A percentile compares a stretch with the other conserved stretches of the same genome.
Evolutionary conservation across 2,329 filamentous ascomycete species (phyloP).

Genomic region (Pseudogymnoascus verrucosus): DNA sequence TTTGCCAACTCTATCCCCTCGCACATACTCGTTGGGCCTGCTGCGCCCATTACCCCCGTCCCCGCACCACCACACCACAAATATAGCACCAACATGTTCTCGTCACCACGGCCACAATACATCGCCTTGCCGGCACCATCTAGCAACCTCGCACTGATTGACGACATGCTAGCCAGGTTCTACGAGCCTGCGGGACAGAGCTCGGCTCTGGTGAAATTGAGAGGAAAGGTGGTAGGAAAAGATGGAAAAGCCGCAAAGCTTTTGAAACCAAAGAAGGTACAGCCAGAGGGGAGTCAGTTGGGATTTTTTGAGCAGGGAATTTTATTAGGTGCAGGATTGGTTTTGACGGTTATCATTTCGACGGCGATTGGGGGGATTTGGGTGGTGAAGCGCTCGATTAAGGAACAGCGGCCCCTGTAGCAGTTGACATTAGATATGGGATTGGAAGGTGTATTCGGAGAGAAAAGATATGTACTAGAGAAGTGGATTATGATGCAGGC

Average conservation of each 20-base stretch:
- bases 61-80: conserved; percentile 25
- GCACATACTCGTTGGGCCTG: conserved; percentile 24
- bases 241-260: not conserved
- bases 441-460: no score
- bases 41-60: conserved; percentile 26
- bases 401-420: not conserved
- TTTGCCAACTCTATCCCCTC: conserved; percentile 13
- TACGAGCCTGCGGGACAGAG: not conserved
- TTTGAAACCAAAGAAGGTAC: conserved; percentile 10
- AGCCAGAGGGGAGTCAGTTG: conserved; percentile 29
- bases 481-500: no score
- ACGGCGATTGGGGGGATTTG: not conserved
- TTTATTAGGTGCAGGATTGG: not conserved
- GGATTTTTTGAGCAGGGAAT: conserved; percentile 42
- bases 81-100: conserved; percentile 38
- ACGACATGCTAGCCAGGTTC: not conserved
- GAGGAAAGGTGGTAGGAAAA: not conserved
- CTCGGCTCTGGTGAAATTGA: not conserved
- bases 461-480: no score
- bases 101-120: conserved; percentile 36
- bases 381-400: not conserved
- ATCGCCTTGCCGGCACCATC: conserved; percentile 18
- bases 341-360: not conserved
- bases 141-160: not conserved
- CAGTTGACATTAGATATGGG: not conserved